phyloP scores from a whole-genome alignment of 257 asterid genomes.

The Vinca minor region DNA sequence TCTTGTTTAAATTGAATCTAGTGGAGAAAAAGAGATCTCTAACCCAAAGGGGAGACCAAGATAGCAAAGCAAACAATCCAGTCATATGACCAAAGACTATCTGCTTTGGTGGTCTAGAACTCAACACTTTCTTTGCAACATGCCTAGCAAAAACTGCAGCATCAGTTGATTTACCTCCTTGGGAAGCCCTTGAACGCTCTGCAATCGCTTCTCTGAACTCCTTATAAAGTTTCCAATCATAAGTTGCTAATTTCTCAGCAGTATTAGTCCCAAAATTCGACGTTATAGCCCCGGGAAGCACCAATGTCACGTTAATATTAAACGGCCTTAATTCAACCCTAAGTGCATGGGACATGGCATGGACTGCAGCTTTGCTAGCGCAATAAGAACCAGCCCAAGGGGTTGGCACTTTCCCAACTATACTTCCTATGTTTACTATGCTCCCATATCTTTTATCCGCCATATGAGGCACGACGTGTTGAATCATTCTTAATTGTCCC shows the following conservation, averaged over 20 bases:
- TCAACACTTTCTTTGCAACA: conserved; percentile 38
- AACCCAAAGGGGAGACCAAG: conserved; percentile 58
- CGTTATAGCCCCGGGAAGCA: conserved; percentile 48
- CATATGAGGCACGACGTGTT: conserved; percentile 64
- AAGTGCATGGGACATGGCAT: conserved; percentile 42
- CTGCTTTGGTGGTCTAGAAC: conserved; percentile 43
- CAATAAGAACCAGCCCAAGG: conserved; percentile 85
- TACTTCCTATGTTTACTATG: conserved; percentile 62
- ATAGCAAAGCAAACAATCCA: conserved; percentile 42
- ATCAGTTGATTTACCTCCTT: conserved; percentile 52
- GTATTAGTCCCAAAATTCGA: conserved; percentile 44
- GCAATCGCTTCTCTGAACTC: conserved; percentile 41
- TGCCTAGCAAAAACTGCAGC: conserved; percentile 50
- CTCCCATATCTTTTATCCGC: no score
- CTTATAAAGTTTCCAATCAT: conserved; percentile 59
- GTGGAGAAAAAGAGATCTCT: conserved; percentile 46
- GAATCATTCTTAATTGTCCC: conserved; percentile 56
- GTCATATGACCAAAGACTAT: conserved; percentile 56
- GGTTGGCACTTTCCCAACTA: conserved; percentile 59
- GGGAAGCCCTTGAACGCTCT: conserved; percentile 60
- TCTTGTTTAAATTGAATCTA: conserved; percentile 33
- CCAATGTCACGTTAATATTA: conserved; percentile 40
- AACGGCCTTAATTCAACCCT: conserved; percentile 57
- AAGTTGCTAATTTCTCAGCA: conserved; percentile 25
- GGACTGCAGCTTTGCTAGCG: conserved; percentile 60